These are phyloP conservation scores for Ogataea kodamae DNA, from an alignment of 805 yeast species.

Conservation along the genomic window DNA sequence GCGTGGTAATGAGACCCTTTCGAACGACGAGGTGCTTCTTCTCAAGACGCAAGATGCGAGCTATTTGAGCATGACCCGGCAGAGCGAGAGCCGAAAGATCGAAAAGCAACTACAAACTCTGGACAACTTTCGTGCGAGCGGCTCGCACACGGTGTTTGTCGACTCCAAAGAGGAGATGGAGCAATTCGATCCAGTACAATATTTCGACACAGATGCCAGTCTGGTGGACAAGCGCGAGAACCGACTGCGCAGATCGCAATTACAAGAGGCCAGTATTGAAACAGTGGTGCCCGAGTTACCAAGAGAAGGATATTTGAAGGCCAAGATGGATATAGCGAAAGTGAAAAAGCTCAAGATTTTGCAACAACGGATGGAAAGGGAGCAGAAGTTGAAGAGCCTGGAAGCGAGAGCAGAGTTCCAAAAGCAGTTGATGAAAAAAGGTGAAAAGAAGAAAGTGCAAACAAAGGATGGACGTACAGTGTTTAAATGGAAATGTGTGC, in stretches of 20 bases:
- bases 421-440: constrained; percentile 86
- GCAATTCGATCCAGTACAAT: constrained; percentile 57
- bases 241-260: constrained; percentile 60
- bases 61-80: constrained; percentile 74
- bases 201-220: constrained; percentile 66
- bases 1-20: constrained; percentile 57
- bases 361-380: constrained; percentile 66
- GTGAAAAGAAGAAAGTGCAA: constrained; percentile 73
- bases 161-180: constrained; percentile 55
- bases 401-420: constrained; percentile 73
- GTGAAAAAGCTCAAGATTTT: constrained; percentile 57
- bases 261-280: constrained; percentile 38
- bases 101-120: constrained; percentile 50
- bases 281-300: constrained; percentile 23
- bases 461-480: constrained; percentile 63
- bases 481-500: constrained; percentile 82
- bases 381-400: constrained; percentile 61
- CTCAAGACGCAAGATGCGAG: constrained; percentile 89
- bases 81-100: constrained; percentile 63
- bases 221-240: constrained; percentile 66
- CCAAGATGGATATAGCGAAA: constrained; percentile 44
- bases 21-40: constrained; percentile 73
- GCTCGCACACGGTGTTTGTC: constrained; percentile 84
- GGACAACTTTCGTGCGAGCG: constrained; percentile 49
- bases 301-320: constrained; percentile 25